Evolutionary conservation across 148 eudicot genomes (phyloP).

Genomic region (Arbutus unedo): DNA sequence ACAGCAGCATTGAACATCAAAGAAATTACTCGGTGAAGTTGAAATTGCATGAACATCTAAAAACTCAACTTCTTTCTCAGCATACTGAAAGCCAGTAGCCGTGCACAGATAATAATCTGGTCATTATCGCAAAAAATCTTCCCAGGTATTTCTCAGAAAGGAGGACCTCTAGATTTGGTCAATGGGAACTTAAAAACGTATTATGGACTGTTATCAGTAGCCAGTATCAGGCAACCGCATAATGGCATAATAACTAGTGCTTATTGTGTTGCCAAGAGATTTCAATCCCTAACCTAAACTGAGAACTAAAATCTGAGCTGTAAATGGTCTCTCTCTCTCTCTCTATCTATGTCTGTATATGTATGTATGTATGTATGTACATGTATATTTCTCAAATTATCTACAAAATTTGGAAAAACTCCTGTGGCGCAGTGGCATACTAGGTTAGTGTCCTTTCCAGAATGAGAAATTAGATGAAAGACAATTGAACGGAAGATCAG

Average conservation of each 20-base stretch:
- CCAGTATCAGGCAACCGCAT: neutral
- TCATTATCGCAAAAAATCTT: neutral
- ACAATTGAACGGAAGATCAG: neutral
- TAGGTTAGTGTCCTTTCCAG: neutral
- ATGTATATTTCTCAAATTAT: too few species aligned
- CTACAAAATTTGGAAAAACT: neutral
- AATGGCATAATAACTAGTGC: neutral
- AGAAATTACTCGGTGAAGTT: neutral
- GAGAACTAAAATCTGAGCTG: neutral
- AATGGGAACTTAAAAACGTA: neutral
- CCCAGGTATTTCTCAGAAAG: neutral
- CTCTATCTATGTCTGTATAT: too few species aligned
- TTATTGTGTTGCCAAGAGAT: neutral
- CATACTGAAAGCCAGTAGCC: neutral
- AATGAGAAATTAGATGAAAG: neutral
- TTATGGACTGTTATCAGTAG: neutral
- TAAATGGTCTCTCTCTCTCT: neutral
- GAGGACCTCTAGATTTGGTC: neutral
- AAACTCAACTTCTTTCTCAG: neutral
- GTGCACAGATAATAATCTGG: neutral
- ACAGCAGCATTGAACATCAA: neutral
- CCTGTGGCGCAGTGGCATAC: conserved; percentile 1
- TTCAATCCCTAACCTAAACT: neutral
- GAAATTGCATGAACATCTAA: neutral
- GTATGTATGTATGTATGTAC: too few species aligned